phyloP scores from a whole-genome alignment of 1,284 basidiomycete species.

The Anthracocystis setariae region DNA sequence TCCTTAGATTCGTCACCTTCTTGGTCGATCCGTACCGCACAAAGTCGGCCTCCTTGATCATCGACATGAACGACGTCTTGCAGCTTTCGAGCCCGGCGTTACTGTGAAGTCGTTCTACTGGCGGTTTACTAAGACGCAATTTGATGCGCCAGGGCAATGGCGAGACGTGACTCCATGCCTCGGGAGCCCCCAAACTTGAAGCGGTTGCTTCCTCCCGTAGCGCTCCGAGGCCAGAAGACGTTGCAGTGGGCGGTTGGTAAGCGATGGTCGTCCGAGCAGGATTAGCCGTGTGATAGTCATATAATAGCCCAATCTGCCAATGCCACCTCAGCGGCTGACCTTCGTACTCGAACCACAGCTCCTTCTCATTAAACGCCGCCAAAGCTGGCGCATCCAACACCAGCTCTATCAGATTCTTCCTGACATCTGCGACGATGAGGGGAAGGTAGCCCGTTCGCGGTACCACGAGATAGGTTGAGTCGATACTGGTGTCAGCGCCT shows the following conservation, averaged over 20 bases:
- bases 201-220: slow-evolving; percentile 12
- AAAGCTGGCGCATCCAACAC: slow-evolving; percentile 43
- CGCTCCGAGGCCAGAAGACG: slow-evolving; percentile 12
- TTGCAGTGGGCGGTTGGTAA: slow-evolving; percentile 11
- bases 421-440: slow-evolving; percentile 49
- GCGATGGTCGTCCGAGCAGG: slow-evolving; percentile 35
- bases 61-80: slow-evolving; percentile 59
- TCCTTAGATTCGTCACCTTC: slow-evolving; percentile 54
- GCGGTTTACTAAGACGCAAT: slow-evolving; percentile 51
- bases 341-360: slow-evolving; percentile 59
- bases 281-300: slow-evolving; percentile 56
- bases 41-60: slow-evolving; percentile 64
- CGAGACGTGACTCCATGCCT: not conserved
- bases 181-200: not conserved
- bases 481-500: slow-evolving; percentile 35
- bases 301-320: slow-evolving; percentile 61
- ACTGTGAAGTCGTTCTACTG: slow-evolving; percentile 50
- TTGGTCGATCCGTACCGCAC: slow-evolving; percentile 60
- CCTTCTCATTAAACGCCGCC: slow-evolving; percentile 37
- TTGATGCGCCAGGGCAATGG: slow-evolving; percentile 51
- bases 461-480: slow-evolving; percentile 50
- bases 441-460: slow-evolving; percentile 59
- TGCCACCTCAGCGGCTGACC: slow-evolving; percentile 59
- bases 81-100: slow-evolving; percentile 46
- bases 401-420: slow-evolving; percentile 47